These are phyloP conservation scores for Hanseniaspora clermontiae DNA, from an alignment of 805 yeast species.

Conservation along the genomic window DNA sequence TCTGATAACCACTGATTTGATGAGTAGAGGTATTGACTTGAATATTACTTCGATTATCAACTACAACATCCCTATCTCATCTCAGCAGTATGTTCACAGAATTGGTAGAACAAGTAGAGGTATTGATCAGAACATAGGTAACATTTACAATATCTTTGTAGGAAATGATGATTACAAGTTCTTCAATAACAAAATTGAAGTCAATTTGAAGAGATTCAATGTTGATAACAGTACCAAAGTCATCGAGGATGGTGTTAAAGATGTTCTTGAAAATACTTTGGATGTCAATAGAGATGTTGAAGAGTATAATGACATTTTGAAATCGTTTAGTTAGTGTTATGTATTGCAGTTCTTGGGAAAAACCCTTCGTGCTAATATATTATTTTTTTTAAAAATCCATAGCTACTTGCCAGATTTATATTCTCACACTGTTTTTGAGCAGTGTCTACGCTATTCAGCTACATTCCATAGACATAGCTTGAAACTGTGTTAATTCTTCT, in stretches of 20 bases:
- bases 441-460: too few species aligned
- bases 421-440: too few species aligned
- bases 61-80: conserved; percentile 78
- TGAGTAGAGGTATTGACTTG: conserved; percentile 92
- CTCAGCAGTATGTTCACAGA: conserved; percentile 88
- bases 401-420: too few species aligned
- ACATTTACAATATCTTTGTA: conserved; percentile 57
- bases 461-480: too few species aligned
- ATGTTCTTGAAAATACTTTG: conserved; percentile 13
- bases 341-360: background rate
- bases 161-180: conserved; percentile 65
- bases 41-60: conserved; percentile 65
- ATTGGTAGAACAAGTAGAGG: conserved; percentile 98
- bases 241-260: conserved; percentile 24
- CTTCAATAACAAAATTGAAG: conserved; percentile 42
- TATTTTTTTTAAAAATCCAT: too few species aligned
- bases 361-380: too few species aligned
- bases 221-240: conserved; percentile 19
- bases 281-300: conserved; percentile 5
- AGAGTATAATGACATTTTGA: conserved; percentile 51
- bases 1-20: conserved; percentile 72
- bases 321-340: background rate
- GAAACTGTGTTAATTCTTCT: too few species aligned
- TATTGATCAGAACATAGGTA: conserved; percentile 44
- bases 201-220: conserved; percentile 40